Evolutionary conservation across 345 rosid species (phyloP).

Genomic region (Eutrema heterophyllum): DNA sequence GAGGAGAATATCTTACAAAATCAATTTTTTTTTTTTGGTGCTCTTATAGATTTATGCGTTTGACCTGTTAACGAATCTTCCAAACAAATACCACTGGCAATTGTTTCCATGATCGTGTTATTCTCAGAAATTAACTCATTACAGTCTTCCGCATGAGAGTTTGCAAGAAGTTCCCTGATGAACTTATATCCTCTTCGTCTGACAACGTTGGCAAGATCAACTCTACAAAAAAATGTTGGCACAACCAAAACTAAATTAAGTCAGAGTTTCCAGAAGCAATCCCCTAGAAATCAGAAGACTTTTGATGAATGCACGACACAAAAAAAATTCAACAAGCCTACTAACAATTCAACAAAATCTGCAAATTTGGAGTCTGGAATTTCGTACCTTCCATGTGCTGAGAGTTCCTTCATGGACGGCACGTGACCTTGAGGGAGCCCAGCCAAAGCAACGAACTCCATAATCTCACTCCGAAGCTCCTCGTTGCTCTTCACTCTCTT

Average conservation of each 20-base stretch:
- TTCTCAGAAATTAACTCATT: not conserved
- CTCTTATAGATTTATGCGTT: not conserved
- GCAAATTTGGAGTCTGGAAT: too few relatives aligned
- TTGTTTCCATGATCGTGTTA: not conserved
- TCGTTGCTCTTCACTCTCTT: conserved; percentile 74
- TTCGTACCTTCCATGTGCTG: conserved; percentile 79
- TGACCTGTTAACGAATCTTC: conserved; percentile 43
- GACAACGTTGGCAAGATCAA: conserved; percentile 80
- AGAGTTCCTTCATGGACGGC: conserved; percentile 77
- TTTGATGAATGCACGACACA: not conserved
- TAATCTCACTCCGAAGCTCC: conserved; percentile 64
- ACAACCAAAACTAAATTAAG: not conserved
- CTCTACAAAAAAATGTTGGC: too few relatives aligned
- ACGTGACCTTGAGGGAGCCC: conserved; percentile 69
- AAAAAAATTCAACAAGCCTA: not conserved
- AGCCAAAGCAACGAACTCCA: conserved; percentile 52
- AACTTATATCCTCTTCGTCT: conserved; percentile 85
- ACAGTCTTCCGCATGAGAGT: conserved; percentile 39
- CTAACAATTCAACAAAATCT: not conserved
- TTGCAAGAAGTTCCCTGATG: conserved; percentile 54
- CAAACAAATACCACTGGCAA: not conserved
- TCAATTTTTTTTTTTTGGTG: not conserved
- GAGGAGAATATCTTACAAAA: not conserved
- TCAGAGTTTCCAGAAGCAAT: not conserved
- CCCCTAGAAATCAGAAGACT: not conserved